Percentiles rank a stretch among this genome's conserved stretches.
phyloP scores from a whole-genome alignment of 2,329 filamentous ascomycete genomes.

The Cladophialophora psammophila region DNA sequence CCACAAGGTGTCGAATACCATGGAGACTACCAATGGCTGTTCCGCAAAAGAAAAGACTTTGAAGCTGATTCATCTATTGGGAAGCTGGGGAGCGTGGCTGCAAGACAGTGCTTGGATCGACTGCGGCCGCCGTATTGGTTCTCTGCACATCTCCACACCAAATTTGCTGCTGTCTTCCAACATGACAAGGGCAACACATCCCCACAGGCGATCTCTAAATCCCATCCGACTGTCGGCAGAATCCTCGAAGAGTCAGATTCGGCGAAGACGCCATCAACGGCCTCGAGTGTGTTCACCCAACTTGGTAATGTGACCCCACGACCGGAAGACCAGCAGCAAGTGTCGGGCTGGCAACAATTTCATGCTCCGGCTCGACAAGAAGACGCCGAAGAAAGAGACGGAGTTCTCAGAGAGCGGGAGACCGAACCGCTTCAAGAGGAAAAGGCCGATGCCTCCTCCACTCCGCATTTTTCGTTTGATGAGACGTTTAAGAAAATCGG shows the following conservation, averaged over 20 bases:
- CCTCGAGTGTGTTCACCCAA: not conserved
- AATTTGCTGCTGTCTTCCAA: conserved; percentile 72
- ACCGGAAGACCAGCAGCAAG: conserved; percentile 20
- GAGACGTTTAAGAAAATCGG: conserved; percentile 51
- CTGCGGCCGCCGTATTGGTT: conserved; percentile 90
- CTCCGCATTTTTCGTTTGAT: conserved; percentile 43
- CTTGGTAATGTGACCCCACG: conserved; percentile 27
- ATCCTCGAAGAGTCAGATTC: not conserved
- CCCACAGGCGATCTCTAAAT: not conserved
- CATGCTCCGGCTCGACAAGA: conserved; percentile 44
- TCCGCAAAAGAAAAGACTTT: conserved; percentile 76
- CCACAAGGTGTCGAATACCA: conserved; percentile 80
- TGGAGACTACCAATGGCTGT: conserved; percentile 74
- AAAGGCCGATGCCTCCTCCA: conserved; percentile 19
- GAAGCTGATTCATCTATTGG: conserved; percentile 76
- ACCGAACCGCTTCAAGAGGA: conserved; percentile 33
- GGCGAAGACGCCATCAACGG: not conserved
- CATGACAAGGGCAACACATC: conserved; percentile 49
- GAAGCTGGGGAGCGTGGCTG: conserved; percentile 79
- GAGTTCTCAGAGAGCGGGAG: conserved; percentile 41
- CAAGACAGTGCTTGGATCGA: conserved; percentile 79
- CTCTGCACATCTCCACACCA: conserved; percentile 89
- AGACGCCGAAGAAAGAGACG: conserved; percentile 46
- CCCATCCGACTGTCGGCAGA: not conserved
- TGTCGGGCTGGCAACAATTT: conserved; percentile 52